phyloP scores from a whole-genome alignment of 2,329 filamentous ascomycete genomes.

The Coleophoma cylindrospora region DNA sequence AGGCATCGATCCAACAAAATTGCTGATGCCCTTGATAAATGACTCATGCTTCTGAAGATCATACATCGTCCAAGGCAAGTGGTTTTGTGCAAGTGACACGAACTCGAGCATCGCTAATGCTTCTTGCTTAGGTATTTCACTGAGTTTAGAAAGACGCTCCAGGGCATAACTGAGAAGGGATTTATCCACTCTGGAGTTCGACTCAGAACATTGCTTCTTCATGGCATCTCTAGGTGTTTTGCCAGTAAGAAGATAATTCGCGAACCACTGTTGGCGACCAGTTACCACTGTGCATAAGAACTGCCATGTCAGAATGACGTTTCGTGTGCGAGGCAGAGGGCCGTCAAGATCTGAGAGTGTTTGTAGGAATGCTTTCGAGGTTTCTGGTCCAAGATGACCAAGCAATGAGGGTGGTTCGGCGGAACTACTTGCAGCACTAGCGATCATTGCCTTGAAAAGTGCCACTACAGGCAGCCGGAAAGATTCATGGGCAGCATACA shows the following conservation, averaged over 20 bases:
- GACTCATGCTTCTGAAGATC: constrained; percentile 67
- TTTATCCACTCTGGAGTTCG: constrained; percentile 39
- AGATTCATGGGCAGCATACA: constrained; percentile 65
- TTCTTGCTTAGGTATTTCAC: constrained; percentile 57
- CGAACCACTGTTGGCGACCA: constrained; percentile 93
- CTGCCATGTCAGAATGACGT: constrained; percentile 72
- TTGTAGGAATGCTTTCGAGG: constrained; percentile 79
- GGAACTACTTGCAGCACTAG: constrained; percentile 58
- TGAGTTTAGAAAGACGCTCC: constrained; percentile 61
- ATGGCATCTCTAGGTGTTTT: constrained; percentile 75
- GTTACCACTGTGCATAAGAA: constrained; percentile 83
- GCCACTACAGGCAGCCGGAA: constrained; percentile 63
- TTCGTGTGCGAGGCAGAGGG: constrained; percentile 60
- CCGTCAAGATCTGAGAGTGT: constrained; percentile 72
- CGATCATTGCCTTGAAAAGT: constrained; percentile 69
- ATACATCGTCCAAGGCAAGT: constrained; percentile 92
- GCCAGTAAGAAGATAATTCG: constrained; percentile 86
- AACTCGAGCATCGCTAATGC: constrained; percentile 79
- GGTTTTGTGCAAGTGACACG: constrained; percentile 81
- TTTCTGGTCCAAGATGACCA: constrained; percentile 77
- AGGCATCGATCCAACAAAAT: constrained; percentile 59
- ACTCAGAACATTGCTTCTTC: constrained; percentile 42
- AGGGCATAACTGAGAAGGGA: constrained; percentile 74
- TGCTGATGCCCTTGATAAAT: constrained; percentile 68
- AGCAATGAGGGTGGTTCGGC: constrained; percentile 91